Percentiles rank a stretch among this genome's conserved stretches.
These are phyloP conservation scores for Neocucurbitaria cava DNA, from an alignment of 2,329 filamentous ascomycete species.

Conservation along the genomic window DNA sequence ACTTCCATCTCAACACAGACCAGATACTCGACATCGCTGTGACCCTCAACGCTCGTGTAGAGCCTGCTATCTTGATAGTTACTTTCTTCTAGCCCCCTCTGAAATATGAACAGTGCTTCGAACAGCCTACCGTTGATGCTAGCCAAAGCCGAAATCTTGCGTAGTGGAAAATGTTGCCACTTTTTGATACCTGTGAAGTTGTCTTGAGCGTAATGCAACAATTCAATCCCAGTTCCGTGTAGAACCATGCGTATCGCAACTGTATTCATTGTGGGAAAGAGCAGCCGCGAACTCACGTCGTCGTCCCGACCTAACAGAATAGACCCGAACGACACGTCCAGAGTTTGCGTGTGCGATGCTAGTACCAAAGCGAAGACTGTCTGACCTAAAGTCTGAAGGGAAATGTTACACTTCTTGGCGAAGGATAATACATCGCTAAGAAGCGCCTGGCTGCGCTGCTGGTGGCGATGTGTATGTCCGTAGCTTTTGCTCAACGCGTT, in stretches of 20 bases:
- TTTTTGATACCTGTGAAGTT: constrained; percentile 70
- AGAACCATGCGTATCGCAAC: constrained; percentile 76
- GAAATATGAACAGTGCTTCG: constrained; percentile 71
- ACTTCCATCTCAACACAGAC: constrained; percentile 83
- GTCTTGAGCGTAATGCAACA: constrained; percentile 77
- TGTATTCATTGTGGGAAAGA: constrained; percentile 95
- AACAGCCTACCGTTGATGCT: constrained; percentile 60
- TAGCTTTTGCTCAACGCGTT: constrained; percentile 1
- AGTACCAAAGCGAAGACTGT: constrained; percentile 77
- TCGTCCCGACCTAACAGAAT: constrained; percentile 86
- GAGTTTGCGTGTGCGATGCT: constrained; percentile 65
- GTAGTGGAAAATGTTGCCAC: constrained; percentile 78
- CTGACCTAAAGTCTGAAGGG: constrained; percentile 77
- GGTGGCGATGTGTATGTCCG: constrained; percentile 50
- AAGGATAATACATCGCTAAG: constrained; percentile 59
- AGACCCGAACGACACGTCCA: constrained; percentile 83
- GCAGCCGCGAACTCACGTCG: constrained; percentile 68
- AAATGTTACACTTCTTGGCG: constrained; percentile 72
- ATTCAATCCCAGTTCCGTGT: constrained; percentile 69
- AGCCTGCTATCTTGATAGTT: constrained; percentile 45
- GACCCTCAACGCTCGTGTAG: constrained; percentile 68
- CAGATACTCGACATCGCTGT: constrained; percentile 78
- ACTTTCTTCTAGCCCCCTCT: constrained; percentile 56
- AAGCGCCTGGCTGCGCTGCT: constrained; percentile 55
- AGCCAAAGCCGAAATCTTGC: constrained; percentile 67